These are phyloP conservation scores for Amanita pallidorosea DNA, from an alignment of 768 basidiomycete genomes.

Conservation along the genomic window DNA sequence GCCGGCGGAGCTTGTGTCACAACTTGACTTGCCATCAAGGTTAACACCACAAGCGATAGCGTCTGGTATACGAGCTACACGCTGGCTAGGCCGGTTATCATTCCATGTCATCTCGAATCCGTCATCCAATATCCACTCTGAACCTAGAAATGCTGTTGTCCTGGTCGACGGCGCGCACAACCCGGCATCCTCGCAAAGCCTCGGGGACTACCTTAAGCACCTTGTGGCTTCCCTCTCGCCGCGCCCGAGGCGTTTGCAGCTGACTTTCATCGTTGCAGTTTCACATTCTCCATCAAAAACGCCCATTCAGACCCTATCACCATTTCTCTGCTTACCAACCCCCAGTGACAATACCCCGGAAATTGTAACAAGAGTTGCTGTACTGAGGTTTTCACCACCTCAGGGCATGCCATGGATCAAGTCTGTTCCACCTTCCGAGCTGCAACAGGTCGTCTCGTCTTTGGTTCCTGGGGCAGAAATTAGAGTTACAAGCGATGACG, in stretches of 20 bases:
- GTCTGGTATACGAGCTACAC: slow-evolving; percentile 44
- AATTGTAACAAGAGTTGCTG: slow-evolving; percentile 36
- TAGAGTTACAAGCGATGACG: slow-evolving; percentile 28
- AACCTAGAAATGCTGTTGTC: slow-evolving; percentile 23
- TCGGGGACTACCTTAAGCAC: slow-evolving; percentile 54
- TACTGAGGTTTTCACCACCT: slow-evolving; percentile 59
- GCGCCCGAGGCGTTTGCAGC: slow-evolving; percentile 17
- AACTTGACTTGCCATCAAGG: slow-evolving; percentile 13
- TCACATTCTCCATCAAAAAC: slow-evolving; percentile 86
- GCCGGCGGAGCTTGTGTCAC: slow-evolving; percentile 6
- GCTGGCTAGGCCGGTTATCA: slow-evolving; percentile 81
- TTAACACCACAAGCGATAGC: slow-evolving; percentile 42
- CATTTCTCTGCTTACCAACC: slow-evolving; percentile 40
- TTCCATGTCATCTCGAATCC: slow-evolving; percentile 36
- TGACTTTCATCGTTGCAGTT: slow-evolving; percentile 71
- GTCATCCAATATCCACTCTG: slow-evolving; percentile 5
- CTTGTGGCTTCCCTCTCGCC: slow-evolving; percentile 12
- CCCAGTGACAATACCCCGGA: slow-evolving; percentile 12
- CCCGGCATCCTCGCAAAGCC: slow-evolving; percentile 56
- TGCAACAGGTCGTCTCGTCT: slow-evolving; percentile 32
- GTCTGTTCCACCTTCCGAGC: slow-evolving; percentile 39
- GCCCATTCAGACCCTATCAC: slow-evolving; percentile 56
- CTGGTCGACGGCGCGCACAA: slow-evolving; percentile 96
- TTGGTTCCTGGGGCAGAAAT: slow-evolving; percentile 36
- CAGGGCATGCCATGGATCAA: slow-evolving; percentile 95